A percentile compares a stretch with the other conserved stretches of the same genome.
Conservation (phyloP, 495 filamentous ascomycete genomes). For the Melanomma pulvis-pyrius region DNA sequence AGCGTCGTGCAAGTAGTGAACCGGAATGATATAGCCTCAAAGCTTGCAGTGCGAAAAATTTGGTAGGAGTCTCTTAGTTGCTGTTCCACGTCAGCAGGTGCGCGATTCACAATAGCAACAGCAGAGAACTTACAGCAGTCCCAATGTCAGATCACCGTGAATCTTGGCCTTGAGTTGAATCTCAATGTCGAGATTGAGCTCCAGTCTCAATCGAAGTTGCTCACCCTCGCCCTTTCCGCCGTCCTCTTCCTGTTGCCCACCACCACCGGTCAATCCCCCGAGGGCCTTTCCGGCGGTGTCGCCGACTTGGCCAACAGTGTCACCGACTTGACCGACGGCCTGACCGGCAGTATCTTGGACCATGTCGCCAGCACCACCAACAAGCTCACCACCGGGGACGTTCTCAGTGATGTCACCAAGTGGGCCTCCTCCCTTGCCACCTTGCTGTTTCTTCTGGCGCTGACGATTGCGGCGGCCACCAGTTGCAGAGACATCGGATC, state of each 20-base stretch:
- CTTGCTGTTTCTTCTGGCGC: constrained; percentile 42
- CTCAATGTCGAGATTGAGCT: constrained; percentile 87
- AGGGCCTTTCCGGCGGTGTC: constrained; percentile 47
- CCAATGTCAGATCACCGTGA: constrained; percentile 84
- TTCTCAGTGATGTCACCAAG: constrained; percentile 48
- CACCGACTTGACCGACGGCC: constrained; percentile 43
- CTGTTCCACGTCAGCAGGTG: constrained; percentile 13
- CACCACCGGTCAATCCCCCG: constrained; percentile 44
- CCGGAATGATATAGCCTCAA: not conserved
- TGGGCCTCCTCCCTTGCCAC: constrained; percentile 33
- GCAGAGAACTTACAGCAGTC: constrained; percentile 73
- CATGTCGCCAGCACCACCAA: constrained; percentile 44
- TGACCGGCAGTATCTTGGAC: constrained; percentile 50
- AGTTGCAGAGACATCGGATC: constrained; percentile 44
- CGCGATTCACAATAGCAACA: not conserved
- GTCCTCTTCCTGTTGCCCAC: constrained; percentile 38
- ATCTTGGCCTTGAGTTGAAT: constrained; percentile 90
- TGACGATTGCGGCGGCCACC: constrained; percentile 47
- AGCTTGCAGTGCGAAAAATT: not conserved
- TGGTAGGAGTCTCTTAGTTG: constrained; percentile 13
- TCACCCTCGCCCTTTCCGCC: constrained; percentile 51
- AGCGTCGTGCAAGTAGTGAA: not conserved
- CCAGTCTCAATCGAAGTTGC: constrained; percentile 74
- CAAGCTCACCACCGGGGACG: constrained; percentile 46
- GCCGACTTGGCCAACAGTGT: constrained; percentile 44